Evolutionary conservation across 2,329 filamentous ascomycete genomes (phyloP).

Genomic region (Paecilomyces dactylethromorphus): DNA sequence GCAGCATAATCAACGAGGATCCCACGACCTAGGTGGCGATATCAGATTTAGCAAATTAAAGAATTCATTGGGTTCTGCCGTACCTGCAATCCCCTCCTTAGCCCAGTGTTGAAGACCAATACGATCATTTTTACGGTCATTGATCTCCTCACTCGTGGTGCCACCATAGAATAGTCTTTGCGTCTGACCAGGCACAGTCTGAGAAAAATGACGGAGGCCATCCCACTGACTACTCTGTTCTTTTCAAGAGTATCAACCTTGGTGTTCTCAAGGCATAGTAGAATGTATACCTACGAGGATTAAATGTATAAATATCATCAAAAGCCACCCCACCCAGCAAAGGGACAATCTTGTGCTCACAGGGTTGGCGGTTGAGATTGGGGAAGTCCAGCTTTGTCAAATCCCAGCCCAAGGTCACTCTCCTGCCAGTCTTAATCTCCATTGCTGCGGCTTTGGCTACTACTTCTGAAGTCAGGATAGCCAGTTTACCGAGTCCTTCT

Average conservation of each 20-base stretch:
- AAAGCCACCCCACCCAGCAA: constrained; percentile 43
- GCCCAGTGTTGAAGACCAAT: constrained; percentile 47
- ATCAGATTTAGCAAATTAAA: background rate
- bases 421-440: constrained; percentile 47
- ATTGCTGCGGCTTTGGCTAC: constrained; percentile 44
- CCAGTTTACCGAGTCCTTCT: constrained; percentile 48
- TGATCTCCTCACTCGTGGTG: constrained; percentile 40
- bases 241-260: constrained; percentile 6
- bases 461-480: constrained; percentile 46
- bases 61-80: background rate
- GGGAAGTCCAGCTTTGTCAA: constrained; percentile 51
- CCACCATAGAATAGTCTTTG: constrained; percentile 46
- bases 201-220: constrained; percentile 45
- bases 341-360: constrained; percentile 45
- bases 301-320: constrained; percentile 46
- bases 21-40: constrained; percentile 36
- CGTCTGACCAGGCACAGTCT: constrained; percentile 27
- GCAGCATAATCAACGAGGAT: constrained; percentile 46
- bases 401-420: constrained; percentile 51
- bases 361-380: constrained; percentile 47
- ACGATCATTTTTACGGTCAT: constrained; percentile 36
- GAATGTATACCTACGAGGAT: constrained; percentile 33
- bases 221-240: constrained; percentile 49
- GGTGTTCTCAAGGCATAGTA: background rate
- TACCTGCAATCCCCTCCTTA: constrained; percentile 40